Conservation (phyloP, 768 basidiomycete genomes). For the Suillus plorans region DNA sequence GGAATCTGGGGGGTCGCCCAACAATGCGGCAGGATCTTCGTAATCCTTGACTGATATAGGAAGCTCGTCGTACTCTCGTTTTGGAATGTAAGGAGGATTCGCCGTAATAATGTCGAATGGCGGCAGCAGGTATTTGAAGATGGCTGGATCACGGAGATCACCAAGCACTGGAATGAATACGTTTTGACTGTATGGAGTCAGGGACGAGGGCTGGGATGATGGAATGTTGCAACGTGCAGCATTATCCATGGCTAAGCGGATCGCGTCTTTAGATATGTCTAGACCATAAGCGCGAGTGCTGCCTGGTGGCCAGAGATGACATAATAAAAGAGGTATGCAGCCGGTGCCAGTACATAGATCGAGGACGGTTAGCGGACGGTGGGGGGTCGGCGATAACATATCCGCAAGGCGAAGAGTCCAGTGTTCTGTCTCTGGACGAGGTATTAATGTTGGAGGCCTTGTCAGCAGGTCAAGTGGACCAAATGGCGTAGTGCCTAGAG, state of each 20-base stretch:
- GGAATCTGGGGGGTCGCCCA: conserved; percentile 61
- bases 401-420: conserved; percentile 67
- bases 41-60: conserved; percentile 68
- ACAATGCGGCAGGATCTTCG: conserved; percentile 81
- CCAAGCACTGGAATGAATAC: conserved; percentile 42
- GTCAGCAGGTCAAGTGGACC: conserved; percentile 74
- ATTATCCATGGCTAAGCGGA: conserved; percentile 49
- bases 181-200: conserved; percentile 19
- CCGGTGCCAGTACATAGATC: conserved; percentile 95
- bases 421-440: conserved; percentile 92
- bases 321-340: conserved; percentile 87
- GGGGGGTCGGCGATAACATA: conserved; percentile 34
- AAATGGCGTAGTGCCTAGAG: conserved; percentile 77
- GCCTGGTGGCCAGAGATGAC: conserved; percentile 59
- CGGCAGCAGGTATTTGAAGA: conserved; percentile 30
- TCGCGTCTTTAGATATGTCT: conserved; percentile 66
- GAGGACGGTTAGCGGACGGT: conserved; percentile 47
- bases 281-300: conserved; percentile 58
- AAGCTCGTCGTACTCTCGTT: conserved; percentile 58
- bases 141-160: conserved; percentile 37
- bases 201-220: not conserved
- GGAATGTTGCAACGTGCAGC: conserved; percentile 25
- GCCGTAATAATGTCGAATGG: conserved; percentile 80
- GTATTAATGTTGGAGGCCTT: conserved; percentile 85
- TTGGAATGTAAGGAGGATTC: conserved; percentile 87